Base-by-base conservation (phyloP, 2,329 filamentous ascomycete genomes). In the Anisogramma anomala region DNA sequence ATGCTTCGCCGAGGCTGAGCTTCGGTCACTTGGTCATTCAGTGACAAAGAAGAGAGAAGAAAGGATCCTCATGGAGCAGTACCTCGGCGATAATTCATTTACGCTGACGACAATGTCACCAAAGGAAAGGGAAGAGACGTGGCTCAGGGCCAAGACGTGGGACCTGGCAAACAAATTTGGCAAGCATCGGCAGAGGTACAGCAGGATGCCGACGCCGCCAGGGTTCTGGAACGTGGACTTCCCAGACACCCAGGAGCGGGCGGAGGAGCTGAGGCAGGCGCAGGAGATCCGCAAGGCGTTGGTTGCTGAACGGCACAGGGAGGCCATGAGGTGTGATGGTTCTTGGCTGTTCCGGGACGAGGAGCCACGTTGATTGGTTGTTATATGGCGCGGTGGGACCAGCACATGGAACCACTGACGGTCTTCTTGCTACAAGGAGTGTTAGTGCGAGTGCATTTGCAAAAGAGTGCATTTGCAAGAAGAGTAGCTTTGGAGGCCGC, bases 191-290 rank as follows among this genome's bases (percentile, higher is more conserved):
- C 74, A 89, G 51, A 71, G 77, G 20, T 87, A 82, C 58, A 74
- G 79, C 45, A 73, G 86, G 37, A 71, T 74, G 48, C 68, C 65
- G 33, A 85, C 82, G 8, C 88, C 91, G 10, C 85, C 86, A 2
- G 88, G 87, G 0, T 96, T 85, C 57, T 98, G 91, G 91, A 72
- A 84, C 40, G 73, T 82, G 2, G 89, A 94, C 51, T 94, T 98
- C 57, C 88, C 89, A 1, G 77, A 67, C 19, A 95, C 91, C 1
- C 91, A 96, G 57, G 84, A 95, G 59, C 62, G 79, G 20, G 66
- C 74, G 50, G 64, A 68, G 39, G 77, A 89, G 52, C 73, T 73
- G 43, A 69, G 71, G 45, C 77, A 79, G 54, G 82, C 82, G 0
- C 68, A 67, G n/a, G 69, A 68, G 51, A 63, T 74, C 45, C 79